Evolutionary conservation across 805 yeast species (phyloP).

Genomic region (Ogataea methylovora): DNA sequence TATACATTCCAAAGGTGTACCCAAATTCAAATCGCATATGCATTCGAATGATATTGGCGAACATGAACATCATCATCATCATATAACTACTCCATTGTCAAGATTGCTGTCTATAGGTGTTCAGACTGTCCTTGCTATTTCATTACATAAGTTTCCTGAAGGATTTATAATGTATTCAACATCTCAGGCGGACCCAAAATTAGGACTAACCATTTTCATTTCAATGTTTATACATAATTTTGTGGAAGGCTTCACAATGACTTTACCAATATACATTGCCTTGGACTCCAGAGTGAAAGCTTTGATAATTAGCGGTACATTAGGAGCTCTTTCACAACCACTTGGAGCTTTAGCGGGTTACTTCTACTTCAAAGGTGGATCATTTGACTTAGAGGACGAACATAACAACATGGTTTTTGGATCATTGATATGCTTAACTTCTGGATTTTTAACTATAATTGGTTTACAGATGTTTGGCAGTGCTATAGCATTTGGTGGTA

Average conservation of each 20-base stretch:
- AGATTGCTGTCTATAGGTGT: slow-evolving; percentile 79
- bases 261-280: slow-evolving; percentile 80
- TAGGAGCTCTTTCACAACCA: slow-evolving; percentile 87
- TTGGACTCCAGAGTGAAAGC: slow-evolving; percentile 58
- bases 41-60: slow-evolving; percentile 9
- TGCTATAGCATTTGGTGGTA: slow-evolving; percentile 73
- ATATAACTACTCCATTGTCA: slow-evolving; percentile 68
- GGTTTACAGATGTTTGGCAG: slow-evolving; percentile 82
- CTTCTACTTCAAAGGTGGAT: slow-evolving; percentile 34
- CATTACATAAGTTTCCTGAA: slow-evolving; percentile 90
- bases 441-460: slow-evolving; percentile 80
- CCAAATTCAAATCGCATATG: neutral
- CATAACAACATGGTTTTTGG: slow-evolving; percentile 46
- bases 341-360: slow-evolving; percentile 76
- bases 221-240: slow-evolving; percentile 86
- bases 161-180: slow-evolving; percentile 87
- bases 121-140: slow-evolving; percentile 82
- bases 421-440: slow-evolving; percentile 58
- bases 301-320: slow-evolving; percentile 49
- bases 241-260: slow-evolving; percentile 92
- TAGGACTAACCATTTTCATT: slow-evolving; percentile 76
- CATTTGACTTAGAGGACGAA: slow-evolving; percentile 26
- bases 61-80: slow-evolving; percentile 60
- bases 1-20: neutral
- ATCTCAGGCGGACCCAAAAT: slow-evolving; percentile 51